These are phyloP conservation scores for Cladobotryum protrusum DNA, from an alignment of 2,329 filamentous ascomycete genomes.

Conservation along the genomic window DNA sequence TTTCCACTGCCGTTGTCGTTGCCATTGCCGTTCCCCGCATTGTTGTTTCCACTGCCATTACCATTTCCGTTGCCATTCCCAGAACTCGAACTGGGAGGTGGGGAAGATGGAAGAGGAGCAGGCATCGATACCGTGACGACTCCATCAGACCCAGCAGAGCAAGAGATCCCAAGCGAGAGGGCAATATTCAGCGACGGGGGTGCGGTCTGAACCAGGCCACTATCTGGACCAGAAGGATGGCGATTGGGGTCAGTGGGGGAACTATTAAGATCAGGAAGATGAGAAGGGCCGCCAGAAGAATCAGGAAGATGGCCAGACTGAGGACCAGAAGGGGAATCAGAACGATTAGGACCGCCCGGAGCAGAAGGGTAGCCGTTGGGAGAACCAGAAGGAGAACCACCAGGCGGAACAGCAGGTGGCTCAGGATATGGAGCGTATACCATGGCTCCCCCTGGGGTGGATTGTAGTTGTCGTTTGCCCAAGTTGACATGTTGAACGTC, in stretches of 20 bases:
- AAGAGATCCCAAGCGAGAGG: conserved; percentile 23
- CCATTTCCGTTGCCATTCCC: background rate
- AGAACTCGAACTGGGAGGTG: background rate
- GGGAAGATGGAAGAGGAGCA: conserved; percentile 2
- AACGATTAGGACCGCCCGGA: background rate
- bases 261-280: background rate
- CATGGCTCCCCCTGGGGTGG: conserved; percentile 3
- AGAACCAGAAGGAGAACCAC: background rate
- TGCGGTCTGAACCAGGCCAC: background rate
- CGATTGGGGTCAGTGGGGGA: no score
- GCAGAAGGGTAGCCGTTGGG: background rate
- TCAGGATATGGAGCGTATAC: conserved; percentile 1
- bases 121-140: conserved; percentile 25
- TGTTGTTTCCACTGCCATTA: background rate
- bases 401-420: background rate
- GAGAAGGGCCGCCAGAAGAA: conserved; percentile 1
- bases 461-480: conserved; percentile 8
- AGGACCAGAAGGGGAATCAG: background rate
- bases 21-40: background rate
- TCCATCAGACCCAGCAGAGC: conserved; percentile 26
- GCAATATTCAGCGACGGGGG: conserved; percentile 15
- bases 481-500: conserved; percentile 18
- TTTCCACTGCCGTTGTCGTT: background rate
- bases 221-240: background rate
- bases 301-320: background rate